A percentile compares a stretch with the other conserved stretches of the same genome.
phyloP scores from a whole-genome alignment of 2,329 filamentous ascomycete genomes.

The Ophiostoma sp. region DNA sequence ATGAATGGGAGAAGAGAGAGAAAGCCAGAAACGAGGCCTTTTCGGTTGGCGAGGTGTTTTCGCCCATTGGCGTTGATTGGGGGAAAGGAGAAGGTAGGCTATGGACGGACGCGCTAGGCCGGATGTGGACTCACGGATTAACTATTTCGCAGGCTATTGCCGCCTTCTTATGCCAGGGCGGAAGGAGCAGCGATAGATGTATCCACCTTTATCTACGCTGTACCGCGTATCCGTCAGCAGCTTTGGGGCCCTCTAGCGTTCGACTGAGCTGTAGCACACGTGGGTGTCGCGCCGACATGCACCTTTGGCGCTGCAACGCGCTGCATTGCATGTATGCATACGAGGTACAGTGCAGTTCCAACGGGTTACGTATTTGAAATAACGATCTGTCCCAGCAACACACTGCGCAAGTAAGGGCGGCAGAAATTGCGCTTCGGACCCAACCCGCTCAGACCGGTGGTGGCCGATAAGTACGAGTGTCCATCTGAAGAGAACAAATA shows the following conservation, averaged over 20 bases:
- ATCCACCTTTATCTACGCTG: slow-evolving; percentile 3
- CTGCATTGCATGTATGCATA: neutral
- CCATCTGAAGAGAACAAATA: neutral
- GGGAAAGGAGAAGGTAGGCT: slow-evolving; percentile 23
- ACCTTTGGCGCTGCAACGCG: neutral
- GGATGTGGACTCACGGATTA: slow-evolving; percentile 18
- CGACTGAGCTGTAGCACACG: neutral
- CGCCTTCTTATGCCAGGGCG: slow-evolving; percentile 7
- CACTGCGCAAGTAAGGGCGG: neutral
- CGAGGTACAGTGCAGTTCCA: neutral
- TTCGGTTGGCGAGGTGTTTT: slow-evolving; percentile 34
- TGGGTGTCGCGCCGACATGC: slow-evolving; percentile 1
- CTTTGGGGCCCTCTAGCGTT: neutral
- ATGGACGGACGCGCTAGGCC: slow-evolving; percentile 14
- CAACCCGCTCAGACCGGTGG: slow-evolving; percentile 1
- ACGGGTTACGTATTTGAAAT: neutral
- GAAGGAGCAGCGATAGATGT: neutral
- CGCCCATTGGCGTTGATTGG: slow-evolving; percentile 30
- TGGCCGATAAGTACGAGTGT: neutral
- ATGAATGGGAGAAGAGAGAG: slow-evolving; percentile 18
- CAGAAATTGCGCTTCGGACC: slow-evolving; percentile 1
- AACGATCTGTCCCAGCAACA: neutral
- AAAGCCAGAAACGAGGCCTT: slow-evolving; percentile 27
- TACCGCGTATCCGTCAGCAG: neutral
- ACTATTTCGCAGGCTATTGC: slow-evolving; percentile 22